A percentile compares a stretch with the other conserved stretches of the same genome.
These are phyloP conservation scores for Triangularia verruculosa DNA, from an alignment of 2,329 filamentous ascomycete species.

Conservation along the genomic window DNA sequence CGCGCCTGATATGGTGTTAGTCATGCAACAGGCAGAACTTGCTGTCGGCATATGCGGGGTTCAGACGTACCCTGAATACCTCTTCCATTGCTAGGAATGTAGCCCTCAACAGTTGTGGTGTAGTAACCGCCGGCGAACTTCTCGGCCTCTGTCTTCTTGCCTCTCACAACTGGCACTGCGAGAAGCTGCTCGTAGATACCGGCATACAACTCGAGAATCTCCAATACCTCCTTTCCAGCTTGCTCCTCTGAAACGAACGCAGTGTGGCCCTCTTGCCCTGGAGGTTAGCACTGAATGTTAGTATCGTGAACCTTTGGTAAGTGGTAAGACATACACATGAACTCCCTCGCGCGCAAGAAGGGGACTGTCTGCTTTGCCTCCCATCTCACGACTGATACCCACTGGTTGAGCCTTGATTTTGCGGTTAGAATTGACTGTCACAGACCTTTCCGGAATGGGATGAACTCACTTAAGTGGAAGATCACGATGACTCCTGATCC, in stretches of 20 bases:
- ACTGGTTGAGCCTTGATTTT: slow-evolving; percentile 74
- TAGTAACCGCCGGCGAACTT: slow-evolving; percentile 97
- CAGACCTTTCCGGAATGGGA: not conserved
- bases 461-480: slow-evolving; percentile 68
- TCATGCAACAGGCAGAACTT: not conserved
- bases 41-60: not conserved
- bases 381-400: slow-evolving; percentile 88
- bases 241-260: slow-evolving; percentile 82
- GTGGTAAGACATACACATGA: slow-evolving; percentile 57
- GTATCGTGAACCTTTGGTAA: not conserved
- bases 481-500: slow-evolving; percentile 95
- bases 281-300: not conserved
- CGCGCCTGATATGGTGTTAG: slow-evolving; percentile 46
- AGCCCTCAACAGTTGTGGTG: slow-evolving; percentile 95
- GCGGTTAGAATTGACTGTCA: slow-evolving; percentile 14
- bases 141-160: slow-evolving; percentile 94
- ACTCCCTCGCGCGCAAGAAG: slow-evolving; percentile 90
- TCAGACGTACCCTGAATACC: slow-evolving; percentile 73
- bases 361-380: slow-evolving; percentile 37
- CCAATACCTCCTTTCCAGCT: slow-evolving; percentile 78
- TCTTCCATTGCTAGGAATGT: slow-evolving; percentile 91
- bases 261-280: slow-evolving; percentile 81
- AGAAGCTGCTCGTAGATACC: slow-evolving; percentile 90
- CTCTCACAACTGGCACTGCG: slow-evolving; percentile 90
- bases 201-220: slow-evolving; percentile 76